Evolutionary conservation across 2,329 filamentous ascomycete genomes (phyloP), one percentile per base, ranked within the genome.

Genomic region (Fusarium dlaminii): DNA sequence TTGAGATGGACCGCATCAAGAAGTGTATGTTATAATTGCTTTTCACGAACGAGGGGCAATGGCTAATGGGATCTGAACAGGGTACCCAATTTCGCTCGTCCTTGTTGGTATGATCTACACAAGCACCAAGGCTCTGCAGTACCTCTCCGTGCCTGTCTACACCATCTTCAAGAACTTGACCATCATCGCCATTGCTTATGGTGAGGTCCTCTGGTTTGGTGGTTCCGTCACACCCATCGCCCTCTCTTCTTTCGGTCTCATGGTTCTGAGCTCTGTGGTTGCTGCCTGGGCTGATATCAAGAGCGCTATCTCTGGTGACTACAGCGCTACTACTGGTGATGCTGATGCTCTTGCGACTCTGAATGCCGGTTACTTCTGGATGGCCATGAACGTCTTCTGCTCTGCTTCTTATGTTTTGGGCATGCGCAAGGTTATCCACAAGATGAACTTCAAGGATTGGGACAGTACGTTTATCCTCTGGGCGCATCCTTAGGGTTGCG

Each of bases 111-210:
- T 98, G 96, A 98, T 99, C 84, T 99, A 98, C 86, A 98, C 96
- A 62, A 92, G 94, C 80, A 96, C 94, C 80, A 98, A 98, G 87
- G 95, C 96, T 29, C 90, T 99, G 51, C 95, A 98, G 85, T 98
- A 92, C 84, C 93, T 99, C 72, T 98, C 95, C 36, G 97, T 99
- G 67, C 96, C 96, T 37, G 96, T 99, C 39, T 99, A 99, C 86
- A 99, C 96, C 66, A 99, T 99, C 82, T 99, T 99, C 90, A 99
- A 99, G 90, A 99, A 99, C 86, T 84, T 99, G 87, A 98, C 96
- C 74, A 99, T 97, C 83, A 98, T 98, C 80, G 91, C 98, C 75
- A 98, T 98, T 80, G 96, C 96, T 63, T 99, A 99, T 79, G 96
- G 96, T 77, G 96, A 99, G 85, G 96, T 98, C 34, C 89, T 99